Percentiles rank a stretch among this genome's conserved stretches.
Conservation (phyloP, 768 basidiomycete genomes). For the Gelatoporia subvermispora region DNA sequence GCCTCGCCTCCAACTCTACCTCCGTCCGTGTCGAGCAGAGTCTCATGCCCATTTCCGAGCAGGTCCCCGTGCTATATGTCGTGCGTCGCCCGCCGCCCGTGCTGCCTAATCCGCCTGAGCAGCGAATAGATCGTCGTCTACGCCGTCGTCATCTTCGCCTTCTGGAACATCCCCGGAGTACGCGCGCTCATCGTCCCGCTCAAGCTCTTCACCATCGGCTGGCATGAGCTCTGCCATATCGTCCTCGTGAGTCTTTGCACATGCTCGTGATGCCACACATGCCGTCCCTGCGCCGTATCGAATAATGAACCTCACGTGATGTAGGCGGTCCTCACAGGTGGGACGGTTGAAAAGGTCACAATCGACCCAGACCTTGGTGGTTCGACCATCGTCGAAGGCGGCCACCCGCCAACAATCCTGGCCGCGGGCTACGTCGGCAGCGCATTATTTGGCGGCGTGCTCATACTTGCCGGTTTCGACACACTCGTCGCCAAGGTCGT, state of each 20-base stretch:
- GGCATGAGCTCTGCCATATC: slow-evolving; percentile 86
- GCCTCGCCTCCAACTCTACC: slow-evolving; percentile 3
- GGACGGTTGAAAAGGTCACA: slow-evolving; percentile 70
- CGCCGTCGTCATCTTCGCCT: slow-evolving; percentile 80
- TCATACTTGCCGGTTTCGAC: slow-evolving; percentile 81
- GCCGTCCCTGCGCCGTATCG: neutral
- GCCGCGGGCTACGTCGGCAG: slow-evolving; percentile 82
- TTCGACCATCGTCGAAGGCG: slow-evolving; percentile 72
- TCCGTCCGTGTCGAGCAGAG: neutral
- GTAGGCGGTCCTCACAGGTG: slow-evolving; percentile 76
- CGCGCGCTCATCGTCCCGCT: slow-evolving; percentile 77
- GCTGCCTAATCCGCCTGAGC: neutral
- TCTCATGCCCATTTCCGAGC: slow-evolving; percentile 12
- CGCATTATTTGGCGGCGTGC: slow-evolving; percentile 74
- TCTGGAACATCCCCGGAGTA: slow-evolving; percentile 83
- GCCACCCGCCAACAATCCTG: slow-evolving; percentile 65
- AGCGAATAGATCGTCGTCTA: slow-evolving; percentile 68
- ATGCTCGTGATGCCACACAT: slow-evolving; percentile 4
- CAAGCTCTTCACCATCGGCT: slow-evolving; percentile 84
- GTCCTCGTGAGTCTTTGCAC: slow-evolving; percentile 47
- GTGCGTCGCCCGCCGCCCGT: slow-evolving; percentile 37
- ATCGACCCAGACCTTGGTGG: slow-evolving; percentile 84
- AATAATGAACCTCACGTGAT: neutral
- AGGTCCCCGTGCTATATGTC: slow-evolving; percentile 75
- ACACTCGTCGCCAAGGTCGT: slow-evolving; percentile 89